Percentiles rank a stretch among this genome's conserved stretches.
Evolutionary conservation across 805 yeast species (phyloP).

Genomic region (Yarrowia sp.): DNA sequence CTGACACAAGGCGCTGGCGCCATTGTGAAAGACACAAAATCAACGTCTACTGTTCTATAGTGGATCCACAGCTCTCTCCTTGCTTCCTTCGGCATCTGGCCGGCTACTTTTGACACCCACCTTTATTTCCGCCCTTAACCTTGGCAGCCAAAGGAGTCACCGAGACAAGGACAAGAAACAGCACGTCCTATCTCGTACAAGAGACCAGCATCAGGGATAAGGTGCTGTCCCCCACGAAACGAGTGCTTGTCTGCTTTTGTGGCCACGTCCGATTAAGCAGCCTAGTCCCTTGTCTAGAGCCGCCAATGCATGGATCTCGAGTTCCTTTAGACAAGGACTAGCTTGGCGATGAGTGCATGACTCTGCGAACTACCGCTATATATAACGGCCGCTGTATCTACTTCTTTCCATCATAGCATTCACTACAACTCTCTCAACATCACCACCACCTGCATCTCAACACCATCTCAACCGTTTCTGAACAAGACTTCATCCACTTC

Average conservation of each 20-base stretch:
- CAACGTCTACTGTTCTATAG: too few species aligned
- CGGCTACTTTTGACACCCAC: not conserved
- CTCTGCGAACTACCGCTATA: not conserved
- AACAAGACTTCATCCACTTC: not conserved
- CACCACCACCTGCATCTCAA: not conserved
- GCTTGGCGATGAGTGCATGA: conserved; percentile 10
- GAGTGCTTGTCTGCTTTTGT: not conserved
- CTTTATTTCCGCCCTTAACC: not conserved
- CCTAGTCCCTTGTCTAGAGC: not conserved
- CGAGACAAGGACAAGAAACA: not conserved
- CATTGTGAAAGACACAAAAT: too few species aligned
- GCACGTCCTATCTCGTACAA: not conserved
- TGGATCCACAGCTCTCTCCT: too few species aligned
- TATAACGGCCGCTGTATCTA: too few species aligned
- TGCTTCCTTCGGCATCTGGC: conserved; percentile 2
- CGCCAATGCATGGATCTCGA: not conserved
- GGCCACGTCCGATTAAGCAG: conserved; percentile 18
- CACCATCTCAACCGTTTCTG: not conserved
- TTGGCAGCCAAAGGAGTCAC: not conserved
- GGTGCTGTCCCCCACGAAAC: not conserved
- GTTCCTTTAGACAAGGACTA: not conserved
- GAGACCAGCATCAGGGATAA: not conserved
- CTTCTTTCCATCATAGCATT: too few species aligned
- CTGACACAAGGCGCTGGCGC: not conserved
- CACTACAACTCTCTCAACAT: too few species aligned